Evolutionary conservation across 1,284 basidiomycete species (phyloP).

Genomic region (Trichosporon coremiiforme): DNA sequence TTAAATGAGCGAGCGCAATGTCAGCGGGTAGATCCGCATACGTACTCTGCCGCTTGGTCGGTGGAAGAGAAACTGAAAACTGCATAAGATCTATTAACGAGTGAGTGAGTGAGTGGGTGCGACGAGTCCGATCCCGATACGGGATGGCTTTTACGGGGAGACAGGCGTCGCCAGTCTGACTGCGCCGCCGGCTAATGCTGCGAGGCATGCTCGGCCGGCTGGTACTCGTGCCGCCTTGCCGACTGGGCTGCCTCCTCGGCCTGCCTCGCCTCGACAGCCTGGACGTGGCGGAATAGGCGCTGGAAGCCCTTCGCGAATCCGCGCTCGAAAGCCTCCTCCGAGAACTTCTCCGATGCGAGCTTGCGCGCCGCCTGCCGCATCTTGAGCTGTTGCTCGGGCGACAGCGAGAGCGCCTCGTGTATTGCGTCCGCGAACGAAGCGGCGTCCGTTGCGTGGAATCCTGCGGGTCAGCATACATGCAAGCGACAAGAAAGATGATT

Average conservation of each 20-base stretch:
- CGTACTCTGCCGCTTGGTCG: no score
- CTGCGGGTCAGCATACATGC: conserved; percentile 54
- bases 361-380: conserved; percentile 71
- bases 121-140: not conserved
- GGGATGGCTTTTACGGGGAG: no score
- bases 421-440: conserved; percentile 73
- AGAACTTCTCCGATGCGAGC: conserved; percentile 72
- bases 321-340: conserved; percentile 72
- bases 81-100: not conserved
- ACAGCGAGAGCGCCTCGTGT: conserved; percentile 66
- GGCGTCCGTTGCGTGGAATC: conserved; percentile 76
- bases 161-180: not conserved
- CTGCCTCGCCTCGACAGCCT: not conserved
- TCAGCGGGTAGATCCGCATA: no score
- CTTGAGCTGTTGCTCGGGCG: conserved; percentile 62
- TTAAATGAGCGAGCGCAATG: not conserved
- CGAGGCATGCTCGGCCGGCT: not conserved
- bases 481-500: not conserved
- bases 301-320: conserved; percentile 62
- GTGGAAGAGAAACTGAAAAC: not conserved
- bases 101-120: no score
- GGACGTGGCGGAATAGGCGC: conserved; percentile 3
- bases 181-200: not conserved
- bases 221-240: not conserved
- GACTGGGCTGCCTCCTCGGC: not conserved